These are phyloP conservation scores for Curvularia spicifera DNA, from an alignment of 2,329 filamentous ascomycete genomes.

Conservation along the genomic window DNA sequence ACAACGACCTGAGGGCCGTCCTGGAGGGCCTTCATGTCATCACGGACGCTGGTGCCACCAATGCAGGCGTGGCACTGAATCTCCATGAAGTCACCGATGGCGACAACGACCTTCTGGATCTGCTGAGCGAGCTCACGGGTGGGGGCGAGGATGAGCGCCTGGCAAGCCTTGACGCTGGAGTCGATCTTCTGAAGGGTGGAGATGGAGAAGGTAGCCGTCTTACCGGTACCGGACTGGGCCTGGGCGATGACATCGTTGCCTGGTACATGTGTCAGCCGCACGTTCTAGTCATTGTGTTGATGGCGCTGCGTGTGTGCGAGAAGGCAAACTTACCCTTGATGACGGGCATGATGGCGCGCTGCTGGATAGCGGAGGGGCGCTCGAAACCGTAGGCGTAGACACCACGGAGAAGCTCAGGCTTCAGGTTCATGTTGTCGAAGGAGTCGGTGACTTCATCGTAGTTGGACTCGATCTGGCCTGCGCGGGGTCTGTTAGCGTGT, in stretches of 20 bases:
- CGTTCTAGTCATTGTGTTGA: constrained; percentile 8
- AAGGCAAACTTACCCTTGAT: constrained; percentile 81
- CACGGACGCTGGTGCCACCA: constrained; percentile 95
- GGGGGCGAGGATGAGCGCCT: constrained; percentile 96
- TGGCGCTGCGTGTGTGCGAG: constrained; percentile 2
- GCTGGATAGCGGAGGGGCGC: constrained; percentile 98
- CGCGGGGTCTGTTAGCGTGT: constrained; percentile 33
- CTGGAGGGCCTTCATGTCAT: constrained; percentile 97
- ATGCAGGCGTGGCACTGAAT: constrained; percentile 99
- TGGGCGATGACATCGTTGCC: constrained; percentile 99
- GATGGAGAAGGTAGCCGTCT: constrained; percentile 99
- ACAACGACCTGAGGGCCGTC: constrained; percentile 97
- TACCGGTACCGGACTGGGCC: constrained; percentile 99
- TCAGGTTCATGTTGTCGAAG: constrained; percentile 98
- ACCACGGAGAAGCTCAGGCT: constrained; percentile 95
- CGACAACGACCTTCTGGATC: constrained; percentile 99
- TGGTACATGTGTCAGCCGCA: constrained; percentile 36
- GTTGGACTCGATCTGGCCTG: constrained; percentile 99
- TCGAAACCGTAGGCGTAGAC: constrained; percentile 99
- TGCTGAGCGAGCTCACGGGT: constrained; percentile 98
- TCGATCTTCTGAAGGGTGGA: constrained; percentile 99
- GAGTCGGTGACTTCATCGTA: constrained; percentile 99
- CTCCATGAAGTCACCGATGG: constrained; percentile 99
- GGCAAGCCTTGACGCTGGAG: constrained; percentile 90
- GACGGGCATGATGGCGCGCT: constrained; percentile 99